Conservation (phyloP, 2,329 filamentous ascomycete species). For the Sphaerulina vaccinii region DNA sequence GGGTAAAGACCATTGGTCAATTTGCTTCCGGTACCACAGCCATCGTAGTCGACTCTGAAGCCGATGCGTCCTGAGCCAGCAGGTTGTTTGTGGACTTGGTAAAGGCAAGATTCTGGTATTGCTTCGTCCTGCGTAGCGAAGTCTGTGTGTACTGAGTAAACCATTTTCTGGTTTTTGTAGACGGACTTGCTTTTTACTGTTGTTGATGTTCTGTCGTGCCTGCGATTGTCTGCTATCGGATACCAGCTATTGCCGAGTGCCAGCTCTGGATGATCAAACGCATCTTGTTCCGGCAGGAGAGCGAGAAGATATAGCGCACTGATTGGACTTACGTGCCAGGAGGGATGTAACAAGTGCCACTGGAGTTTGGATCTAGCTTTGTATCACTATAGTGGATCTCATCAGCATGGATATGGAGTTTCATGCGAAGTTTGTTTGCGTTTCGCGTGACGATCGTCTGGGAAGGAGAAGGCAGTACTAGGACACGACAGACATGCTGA, state of each 20-base stretch:
- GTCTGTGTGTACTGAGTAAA: background rate
- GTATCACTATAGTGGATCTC: background rate
- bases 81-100: conserved; percentile 5
- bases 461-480: background rate
- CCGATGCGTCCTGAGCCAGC: conserved; percentile 3
- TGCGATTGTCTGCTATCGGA: background rate
- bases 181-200: background rate
- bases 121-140: background rate
- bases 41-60: background rate
- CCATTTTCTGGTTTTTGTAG: background rate
- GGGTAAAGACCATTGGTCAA: conserved; percentile 7
- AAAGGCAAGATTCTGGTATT: background rate
- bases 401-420: background rate
- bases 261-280: background rate
- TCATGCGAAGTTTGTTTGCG: background rate
- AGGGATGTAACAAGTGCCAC: background rate
- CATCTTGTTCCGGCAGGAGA: no score
- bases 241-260: background rate
- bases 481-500: background rate
- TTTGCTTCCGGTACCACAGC: background rate
- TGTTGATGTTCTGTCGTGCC: background rate
- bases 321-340: background rate
- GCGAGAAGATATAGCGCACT: background rate
- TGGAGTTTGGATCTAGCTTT: background rate
- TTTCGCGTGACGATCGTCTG: background rate